Evolutionary conservation across 257 asterid genomes (phyloP).

Genomic region (Marsdenia floribunda): DNA sequence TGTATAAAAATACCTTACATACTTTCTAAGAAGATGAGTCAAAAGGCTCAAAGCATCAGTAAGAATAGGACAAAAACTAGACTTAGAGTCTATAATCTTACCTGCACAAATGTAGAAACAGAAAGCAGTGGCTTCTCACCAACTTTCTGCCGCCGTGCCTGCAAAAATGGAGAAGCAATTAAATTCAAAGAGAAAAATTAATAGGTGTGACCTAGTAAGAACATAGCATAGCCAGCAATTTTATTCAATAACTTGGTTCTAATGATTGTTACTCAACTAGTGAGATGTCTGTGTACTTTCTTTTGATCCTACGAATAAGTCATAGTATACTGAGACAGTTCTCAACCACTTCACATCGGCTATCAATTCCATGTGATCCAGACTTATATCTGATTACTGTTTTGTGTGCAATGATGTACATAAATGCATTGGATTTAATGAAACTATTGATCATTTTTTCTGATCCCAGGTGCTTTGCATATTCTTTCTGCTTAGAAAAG

Average conservation of each 20-base stretch:
- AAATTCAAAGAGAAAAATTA: background rate
- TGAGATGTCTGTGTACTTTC: background rate
- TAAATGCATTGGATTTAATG: background rate
- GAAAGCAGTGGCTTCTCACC: slow-evolving; percentile 92
- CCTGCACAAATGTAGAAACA: slow-evolving; percentile 78
- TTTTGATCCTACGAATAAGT: background rate
- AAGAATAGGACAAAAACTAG: slow-evolving; percentile 14
- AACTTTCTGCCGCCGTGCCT: slow-evolving; percentile 82
- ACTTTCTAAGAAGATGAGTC: slow-evolving; percentile 2
- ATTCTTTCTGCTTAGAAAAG: background rate
- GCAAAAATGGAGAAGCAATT: slow-evolving; percentile 20
- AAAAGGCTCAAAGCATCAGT: background rate
- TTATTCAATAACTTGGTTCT: background rate
- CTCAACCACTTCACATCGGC: background rate
- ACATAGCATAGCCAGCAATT: background rate
- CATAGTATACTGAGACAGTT: background rate
- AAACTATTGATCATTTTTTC: background rate
- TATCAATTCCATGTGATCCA: background rate
- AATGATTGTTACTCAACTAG: background rate
- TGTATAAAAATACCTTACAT: background rate
- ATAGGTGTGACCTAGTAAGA: background rate
- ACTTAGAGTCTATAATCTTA: slow-evolving; percentile 19
- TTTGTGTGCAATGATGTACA: background rate
- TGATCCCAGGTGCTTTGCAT: background rate
- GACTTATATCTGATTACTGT: background rate